Conservation (phyloP, 2,329 filamentous ascomycete species). For the Phialemonium atrogriseum region DNA sequence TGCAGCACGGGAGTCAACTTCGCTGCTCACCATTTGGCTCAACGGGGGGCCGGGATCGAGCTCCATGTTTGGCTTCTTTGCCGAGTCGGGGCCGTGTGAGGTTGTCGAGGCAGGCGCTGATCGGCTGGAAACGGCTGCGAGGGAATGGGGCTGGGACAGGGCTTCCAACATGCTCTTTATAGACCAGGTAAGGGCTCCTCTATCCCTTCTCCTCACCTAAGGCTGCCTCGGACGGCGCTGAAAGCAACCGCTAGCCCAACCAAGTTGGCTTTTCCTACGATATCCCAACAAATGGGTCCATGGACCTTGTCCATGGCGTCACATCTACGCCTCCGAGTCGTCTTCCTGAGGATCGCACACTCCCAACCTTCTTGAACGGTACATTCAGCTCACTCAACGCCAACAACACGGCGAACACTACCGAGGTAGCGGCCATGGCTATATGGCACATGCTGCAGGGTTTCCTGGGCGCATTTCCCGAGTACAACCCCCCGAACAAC, state of each 20-base stretch:
- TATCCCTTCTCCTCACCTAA: no score
- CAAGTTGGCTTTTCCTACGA: conserved; percentile 66
- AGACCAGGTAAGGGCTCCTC: conserved; percentile 35
- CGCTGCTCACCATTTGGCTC: conserved; percentile 50
- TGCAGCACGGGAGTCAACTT: conserved; percentile 32
- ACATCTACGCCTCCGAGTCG: conserved; percentile 25
- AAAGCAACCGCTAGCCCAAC: conserved; percentile 44
- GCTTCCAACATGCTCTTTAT: conserved; percentile 48
- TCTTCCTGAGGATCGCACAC: conserved; percentile 9
- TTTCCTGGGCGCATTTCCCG: conserved; percentile 49
- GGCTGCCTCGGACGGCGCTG: no score
- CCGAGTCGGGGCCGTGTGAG: conserved; percentile 47
- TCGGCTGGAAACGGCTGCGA: conserved; percentile 44
- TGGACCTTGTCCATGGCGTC: conserved; percentile 35
- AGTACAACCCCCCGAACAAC: conserved; percentile 43
- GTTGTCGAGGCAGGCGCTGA: conserved; percentile 37
- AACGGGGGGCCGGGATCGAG: conserved; percentile 60
- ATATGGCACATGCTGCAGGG: conserved; percentile 59
- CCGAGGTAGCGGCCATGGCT: conserved; percentile 45
- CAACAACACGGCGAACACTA: conserved; percentile 45
- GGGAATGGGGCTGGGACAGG: conserved; percentile 59
- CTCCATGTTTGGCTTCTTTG: conserved; percentile 57
- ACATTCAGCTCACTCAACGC: conserved; percentile 52
- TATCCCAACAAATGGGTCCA: conserved; percentile 50
- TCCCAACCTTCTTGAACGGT: conserved; percentile 45